phyloP scores from a whole-genome alignment of 768 basidiomycete genomes.

The Chlorophyllum brunneum region DNA sequence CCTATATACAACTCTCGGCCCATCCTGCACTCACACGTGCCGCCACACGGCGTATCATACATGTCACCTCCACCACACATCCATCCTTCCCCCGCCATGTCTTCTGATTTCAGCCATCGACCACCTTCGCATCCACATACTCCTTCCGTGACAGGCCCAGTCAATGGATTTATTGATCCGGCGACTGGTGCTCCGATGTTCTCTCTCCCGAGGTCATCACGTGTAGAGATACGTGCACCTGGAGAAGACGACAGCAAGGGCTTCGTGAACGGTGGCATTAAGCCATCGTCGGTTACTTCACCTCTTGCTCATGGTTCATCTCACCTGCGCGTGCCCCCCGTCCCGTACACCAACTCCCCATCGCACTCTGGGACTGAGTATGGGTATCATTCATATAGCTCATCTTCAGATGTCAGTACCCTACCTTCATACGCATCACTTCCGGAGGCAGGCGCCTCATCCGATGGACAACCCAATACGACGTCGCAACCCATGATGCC shows the following conservation, averaged over 20 bases:
- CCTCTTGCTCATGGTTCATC: conserved; percentile 27
- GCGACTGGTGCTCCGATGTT: conserved; percentile 68
- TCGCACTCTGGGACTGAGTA: conserved; percentile 25
- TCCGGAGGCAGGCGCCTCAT: conserved; percentile 19
- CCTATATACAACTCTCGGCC: conserved; percentile 69
- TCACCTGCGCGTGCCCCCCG: conserved; percentile 47
- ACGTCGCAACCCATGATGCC: conserved; percentile 37
- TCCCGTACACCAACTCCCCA: conserved; percentile 40
- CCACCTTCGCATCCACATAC: conserved; percentile 15
- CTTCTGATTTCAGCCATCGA: conserved; percentile 55
- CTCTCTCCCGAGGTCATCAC: conserved; percentile 67
- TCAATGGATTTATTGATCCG: conserved; percentile 64
- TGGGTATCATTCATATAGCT: conserved; percentile 23
- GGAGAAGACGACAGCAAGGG: conserved; percentile 30
- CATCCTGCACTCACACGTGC: conserved; percentile 51
- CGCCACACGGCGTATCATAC: conserved; percentile 42
- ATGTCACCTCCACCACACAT: conserved; percentile 52
- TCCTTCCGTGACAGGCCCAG: conserved; percentile 54
- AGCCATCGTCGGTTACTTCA: conserved; percentile 21
- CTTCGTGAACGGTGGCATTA: conserved; percentile 22
- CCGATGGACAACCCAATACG: conserved; percentile 23
- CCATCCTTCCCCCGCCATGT: conserved; percentile 54
- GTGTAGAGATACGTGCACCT: conserved; percentile 72
- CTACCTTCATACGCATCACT: conserved; percentile 24
- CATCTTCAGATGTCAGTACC: conserved; percentile 21